A percentile compares a stretch with the other conserved stretches of the same genome.
These are phyloP conservation scores for Cystobasidiaceae sp. DNA, from an alignment of 1,284 basidiomycete species.

Conservation along the genomic window DNA sequence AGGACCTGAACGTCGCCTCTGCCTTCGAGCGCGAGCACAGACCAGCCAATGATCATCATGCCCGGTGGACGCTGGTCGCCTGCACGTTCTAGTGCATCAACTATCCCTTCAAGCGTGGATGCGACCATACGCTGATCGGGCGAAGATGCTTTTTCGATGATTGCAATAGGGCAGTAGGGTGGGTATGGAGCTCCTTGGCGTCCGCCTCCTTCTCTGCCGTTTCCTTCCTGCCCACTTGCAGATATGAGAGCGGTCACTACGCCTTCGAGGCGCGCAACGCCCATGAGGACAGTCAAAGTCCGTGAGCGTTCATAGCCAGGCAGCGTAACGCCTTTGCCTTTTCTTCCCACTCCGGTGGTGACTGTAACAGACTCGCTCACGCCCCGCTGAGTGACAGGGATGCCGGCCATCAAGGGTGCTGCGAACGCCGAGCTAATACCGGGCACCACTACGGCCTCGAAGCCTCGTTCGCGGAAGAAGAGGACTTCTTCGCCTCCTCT, in stretches of 20 bases:
- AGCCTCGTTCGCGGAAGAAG: conserved; percentile 78
- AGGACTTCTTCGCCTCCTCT: conserved; percentile 90
- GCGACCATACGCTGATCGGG: conserved; percentile 82
- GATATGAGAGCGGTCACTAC: conserved; percentile 61
- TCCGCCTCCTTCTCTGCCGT: conserved; percentile 35
- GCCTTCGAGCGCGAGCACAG: conserved; percentile 54
- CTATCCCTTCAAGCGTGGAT: conserved; percentile 70
- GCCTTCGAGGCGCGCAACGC: conserved; percentile 74
- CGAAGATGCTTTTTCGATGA: conserved; percentile 87
- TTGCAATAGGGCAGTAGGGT: conserved; percentile 71
- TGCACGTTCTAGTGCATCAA: conserved; percentile 62
- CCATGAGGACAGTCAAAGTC: conserved; percentile 86
- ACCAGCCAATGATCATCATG: conserved; percentile 93
- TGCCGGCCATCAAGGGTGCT: conserved; percentile 79
- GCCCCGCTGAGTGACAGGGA: conserved; percentile 92
- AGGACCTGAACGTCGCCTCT: conserved; percentile 53
- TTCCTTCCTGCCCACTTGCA: conserved; percentile 39
- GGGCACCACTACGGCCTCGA: conserved; percentile 76
- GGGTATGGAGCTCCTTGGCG: conserved; percentile 63
- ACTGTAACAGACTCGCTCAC: conserved; percentile 82
- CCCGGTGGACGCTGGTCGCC: conserved; percentile 90
- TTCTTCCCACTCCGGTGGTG: conserved; percentile 86
- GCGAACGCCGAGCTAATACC: conserved; percentile 85
- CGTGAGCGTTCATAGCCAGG: conserved; percentile 78
- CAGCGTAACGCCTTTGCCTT: conserved; percentile 74